Evolutionary conservation across 768 basidiomycete genomes (phyloP), one percentile per base, ranked within the genome.

Genomic region (Cytidiella melzeri): DNA sequence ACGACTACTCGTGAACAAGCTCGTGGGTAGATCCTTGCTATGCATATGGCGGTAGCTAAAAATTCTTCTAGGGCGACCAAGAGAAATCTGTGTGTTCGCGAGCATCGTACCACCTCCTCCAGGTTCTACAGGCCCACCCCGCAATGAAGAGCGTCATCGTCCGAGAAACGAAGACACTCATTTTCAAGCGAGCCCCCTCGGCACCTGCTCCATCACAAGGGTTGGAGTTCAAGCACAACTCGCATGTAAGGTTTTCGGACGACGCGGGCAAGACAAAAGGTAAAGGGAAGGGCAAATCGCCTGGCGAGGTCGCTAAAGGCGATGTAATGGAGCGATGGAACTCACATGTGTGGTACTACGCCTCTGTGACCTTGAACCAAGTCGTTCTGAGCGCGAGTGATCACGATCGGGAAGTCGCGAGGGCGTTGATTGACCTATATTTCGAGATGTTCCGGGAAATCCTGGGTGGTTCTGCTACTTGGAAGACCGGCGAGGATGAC

Each of bases 401-500:
- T 5, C 70, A 63, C 15, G 93, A 96, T 57, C 72, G 77, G 7
- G 80, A 80, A 0, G 87, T 92, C 9, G 87, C 93, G 12, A 67
- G 82, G 41, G 76, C 80, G 52, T 73, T 97, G 52, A 82, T 97
- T 18, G 86, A 92, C 44, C 76, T 93, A 3, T 97, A 98, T 68
- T 99, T 98, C 60, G 86, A 93, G 69, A 76, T 97, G 61, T 99
- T 99, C 73, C 75, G 83, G 59, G 91, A 91, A 57, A 70, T 96
- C 9, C 75, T 98, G 2, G 86, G 89, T 0, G 82, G 67, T 21
- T 52, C 61, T 37, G 56, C 65, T 52, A 42, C 55, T 57, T 67
- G 51, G 54, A 69, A 73, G 59, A 69, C 70, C 42, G 64, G 67
- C 56, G 56, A 57, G 56, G 61, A 67, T 57, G 60, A 65, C 58